Conservation (phyloP, 73 alveolate genomes). For the Paramecium primaurelia region DNA sequence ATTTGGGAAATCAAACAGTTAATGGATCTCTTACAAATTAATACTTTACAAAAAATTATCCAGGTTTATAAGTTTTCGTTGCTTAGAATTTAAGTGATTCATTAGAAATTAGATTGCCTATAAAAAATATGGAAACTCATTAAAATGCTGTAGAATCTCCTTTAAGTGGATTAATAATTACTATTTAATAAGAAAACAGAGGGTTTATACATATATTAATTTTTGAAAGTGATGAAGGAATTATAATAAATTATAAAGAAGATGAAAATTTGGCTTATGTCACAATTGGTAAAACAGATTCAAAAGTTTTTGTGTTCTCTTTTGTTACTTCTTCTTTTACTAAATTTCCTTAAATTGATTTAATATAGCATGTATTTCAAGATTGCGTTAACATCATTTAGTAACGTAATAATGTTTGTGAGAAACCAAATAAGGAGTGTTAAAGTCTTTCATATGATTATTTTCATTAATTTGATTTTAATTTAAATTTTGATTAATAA, state of each 20-base stretch:
- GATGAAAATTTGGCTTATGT: conserved; percentile 24
- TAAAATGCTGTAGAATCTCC: not conserved
- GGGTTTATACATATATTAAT: conserved; percentile 35
- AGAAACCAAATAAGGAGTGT: not conserved
- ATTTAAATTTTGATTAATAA: not conserved
- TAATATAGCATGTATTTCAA: not conserved
- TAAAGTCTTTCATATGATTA: not conserved
- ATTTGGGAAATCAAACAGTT: not conserved
- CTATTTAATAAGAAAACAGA: not conserved
- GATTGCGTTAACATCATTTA: not conserved
- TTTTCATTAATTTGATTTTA: not conserved
- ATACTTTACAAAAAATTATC: not conserved
- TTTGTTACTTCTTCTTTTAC: conserved; percentile 10
- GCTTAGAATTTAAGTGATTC: not conserved
- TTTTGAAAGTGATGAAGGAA: not conserved
- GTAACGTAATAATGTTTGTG: not conserved
- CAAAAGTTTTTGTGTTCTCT: not conserved
- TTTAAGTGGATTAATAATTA: not conserved
- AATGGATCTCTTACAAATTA: not conserved
- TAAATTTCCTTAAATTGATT: not conserved
- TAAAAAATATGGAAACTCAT: not conserved
- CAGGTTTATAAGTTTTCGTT: conserved; percentile 25
- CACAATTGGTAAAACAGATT: not conserved
- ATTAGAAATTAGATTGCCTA: conserved; percentile 8
- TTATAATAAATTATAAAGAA: not conserved